Conservation (phyloP, 2,329 filamentous ascomycete species). For the Paradendryphiella salina region DNA sequence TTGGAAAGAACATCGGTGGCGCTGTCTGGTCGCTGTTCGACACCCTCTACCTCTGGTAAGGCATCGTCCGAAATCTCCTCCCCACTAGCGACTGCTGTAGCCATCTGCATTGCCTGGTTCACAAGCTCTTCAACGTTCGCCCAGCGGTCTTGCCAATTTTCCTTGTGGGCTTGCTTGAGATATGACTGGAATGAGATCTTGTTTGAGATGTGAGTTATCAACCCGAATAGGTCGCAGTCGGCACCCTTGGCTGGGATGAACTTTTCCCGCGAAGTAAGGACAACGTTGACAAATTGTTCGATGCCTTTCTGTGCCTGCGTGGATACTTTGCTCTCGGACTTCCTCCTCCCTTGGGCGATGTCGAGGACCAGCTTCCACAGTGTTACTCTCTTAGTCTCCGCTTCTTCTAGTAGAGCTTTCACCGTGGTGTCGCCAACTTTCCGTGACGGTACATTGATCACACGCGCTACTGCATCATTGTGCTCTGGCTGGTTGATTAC, state of each 20-base stretch:
- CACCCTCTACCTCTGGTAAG: constrained; percentile 68
- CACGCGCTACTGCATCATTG: constrained; percentile 79
- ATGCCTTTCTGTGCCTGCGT: constrained; percentile 61
- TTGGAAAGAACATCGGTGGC: constrained; percentile 69
- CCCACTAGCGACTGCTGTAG: constrained; percentile 50
- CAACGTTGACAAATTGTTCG: constrained; percentile 61
- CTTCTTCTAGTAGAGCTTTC: constrained; percentile 73
- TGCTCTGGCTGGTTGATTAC: constrained; percentile 83
- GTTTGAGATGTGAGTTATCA: constrained; percentile 62
- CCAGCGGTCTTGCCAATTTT: constrained; percentile 71
- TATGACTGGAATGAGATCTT: constrained; percentile 75
- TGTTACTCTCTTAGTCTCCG: constrained; percentile 68
- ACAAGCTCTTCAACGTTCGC: constrained; percentile 89
- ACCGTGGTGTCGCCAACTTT: constrained; percentile 80
- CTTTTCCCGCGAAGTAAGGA: constrained; percentile 61
- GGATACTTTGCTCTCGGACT: constrained; percentile 58
- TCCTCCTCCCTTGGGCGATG: constrained; percentile 57
- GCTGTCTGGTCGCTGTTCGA: constrained; percentile 62
- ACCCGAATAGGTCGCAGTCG: constrained; percentile 47
- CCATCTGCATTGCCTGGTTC: constrained; percentile 73
- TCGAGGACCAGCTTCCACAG: constrained; percentile 76
- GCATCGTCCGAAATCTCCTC: constrained; percentile 52
- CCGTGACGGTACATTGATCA: constrained; percentile 82
- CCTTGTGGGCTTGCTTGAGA: constrained; percentile 69
- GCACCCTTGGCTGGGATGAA: constrained; percentile 51